Percentiles rank a stretch among this genome's conserved stretches.
These are phyloP conservation scores for Ogataea methanolica DNA, from an alignment of 805 yeast species.

Conservation along the genomic window DNA sequence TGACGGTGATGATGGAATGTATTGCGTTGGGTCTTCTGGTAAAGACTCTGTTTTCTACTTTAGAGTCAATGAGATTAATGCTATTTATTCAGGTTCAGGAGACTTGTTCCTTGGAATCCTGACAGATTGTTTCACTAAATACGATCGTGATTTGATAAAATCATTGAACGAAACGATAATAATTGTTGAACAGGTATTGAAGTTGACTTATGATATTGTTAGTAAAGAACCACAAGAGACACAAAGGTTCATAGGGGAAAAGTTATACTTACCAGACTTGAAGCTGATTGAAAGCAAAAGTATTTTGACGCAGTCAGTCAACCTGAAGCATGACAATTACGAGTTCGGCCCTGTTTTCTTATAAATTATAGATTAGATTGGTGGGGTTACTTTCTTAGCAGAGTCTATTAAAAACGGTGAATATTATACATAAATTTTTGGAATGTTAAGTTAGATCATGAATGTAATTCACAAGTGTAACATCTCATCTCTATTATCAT, in stretches of 20 bases:
- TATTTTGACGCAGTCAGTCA: conserved; percentile 3
- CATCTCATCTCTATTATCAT: background rate
- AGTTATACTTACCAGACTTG: conserved; percentile 37
- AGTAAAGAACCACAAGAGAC: background rate
- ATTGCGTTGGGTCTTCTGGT: conserved; percentile 40
- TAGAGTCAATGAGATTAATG: conserved; percentile 46
- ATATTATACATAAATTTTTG: background rate
- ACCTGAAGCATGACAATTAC: too few species aligned
- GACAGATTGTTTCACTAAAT: conserved; percentile 42
- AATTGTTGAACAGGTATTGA: conserved; percentile 38
- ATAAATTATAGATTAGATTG: too few species aligned
- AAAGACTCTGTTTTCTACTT: conserved; percentile 27
- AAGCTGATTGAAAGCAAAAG: conserved; percentile 40
- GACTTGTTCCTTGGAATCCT: conserved; percentile 65
- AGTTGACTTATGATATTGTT: conserved; percentile 32
- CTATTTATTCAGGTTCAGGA: conserved; percentile 70
- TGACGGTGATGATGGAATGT: conserved; percentile 14
- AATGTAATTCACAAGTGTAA: conserved; percentile 1
- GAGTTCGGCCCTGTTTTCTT: too few species aligned
- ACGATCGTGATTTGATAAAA: conserved; percentile 19
- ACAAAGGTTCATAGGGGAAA: conserved; percentile 9
- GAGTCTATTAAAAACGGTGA: too few species aligned
- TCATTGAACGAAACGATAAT: conserved; percentile 38
- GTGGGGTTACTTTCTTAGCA: too few species aligned
- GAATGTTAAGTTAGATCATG: background rate